Evolutionary conservation across 768 basidiomycete species (phyloP).

Genomic region (Calocybe cyanea): DNA sequence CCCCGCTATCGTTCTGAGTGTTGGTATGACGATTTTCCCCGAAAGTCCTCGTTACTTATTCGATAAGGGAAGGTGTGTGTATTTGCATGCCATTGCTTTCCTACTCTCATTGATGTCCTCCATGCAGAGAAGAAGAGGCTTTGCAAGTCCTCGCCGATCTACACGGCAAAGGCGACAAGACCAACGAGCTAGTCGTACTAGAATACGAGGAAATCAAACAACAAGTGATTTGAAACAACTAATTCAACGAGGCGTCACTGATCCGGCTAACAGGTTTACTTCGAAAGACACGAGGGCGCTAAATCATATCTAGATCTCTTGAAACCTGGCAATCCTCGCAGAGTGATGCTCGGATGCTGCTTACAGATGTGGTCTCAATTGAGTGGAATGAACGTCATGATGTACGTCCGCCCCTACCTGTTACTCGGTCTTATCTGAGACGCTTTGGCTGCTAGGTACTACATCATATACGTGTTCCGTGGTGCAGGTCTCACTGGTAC

Average conservation of each 20-base stretch:
- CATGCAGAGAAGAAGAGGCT: slow-evolving; percentile 51
- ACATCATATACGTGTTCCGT: slow-evolving; percentile 69
- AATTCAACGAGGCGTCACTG: too few species aligned
- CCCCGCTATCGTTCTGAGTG: slow-evolving; percentile 63
- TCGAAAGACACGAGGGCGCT: slow-evolving; percentile 66
- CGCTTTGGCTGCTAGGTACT: slow-evolving; percentile 40
- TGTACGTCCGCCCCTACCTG: slow-evolving; percentile 35
- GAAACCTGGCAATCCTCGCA: slow-evolving; percentile 62
- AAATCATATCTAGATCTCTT: slow-evolving; percentile 67
- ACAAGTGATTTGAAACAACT: slow-evolving; percentile 25
- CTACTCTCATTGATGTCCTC: not conserved
- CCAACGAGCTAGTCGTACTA: slow-evolving; percentile 60
- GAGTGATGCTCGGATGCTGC: slow-evolving; percentile 65
- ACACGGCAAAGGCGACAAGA: slow-evolving; percentile 58
- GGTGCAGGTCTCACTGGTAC: slow-evolving; percentile 74
- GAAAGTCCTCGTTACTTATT: slow-evolving; percentile 72
- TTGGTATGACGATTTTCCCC: slow-evolving; percentile 67
- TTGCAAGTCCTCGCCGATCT: slow-evolving; percentile 72
- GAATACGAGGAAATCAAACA: slow-evolving; percentile 69
- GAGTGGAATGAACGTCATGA: slow-evolving; percentile 79
- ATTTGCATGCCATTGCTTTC: not conserved
- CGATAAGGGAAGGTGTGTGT: slow-evolving; percentile 49
- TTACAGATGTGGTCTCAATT: slow-evolving; percentile 82
- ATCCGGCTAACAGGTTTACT: slow-evolving; percentile 30
- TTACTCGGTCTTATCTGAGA: not conserved